Evolutionary conservation across 2,329 filamentous ascomycete genomes (phyloP).

Genomic region (Orbilia blumenaviensis): DNA sequence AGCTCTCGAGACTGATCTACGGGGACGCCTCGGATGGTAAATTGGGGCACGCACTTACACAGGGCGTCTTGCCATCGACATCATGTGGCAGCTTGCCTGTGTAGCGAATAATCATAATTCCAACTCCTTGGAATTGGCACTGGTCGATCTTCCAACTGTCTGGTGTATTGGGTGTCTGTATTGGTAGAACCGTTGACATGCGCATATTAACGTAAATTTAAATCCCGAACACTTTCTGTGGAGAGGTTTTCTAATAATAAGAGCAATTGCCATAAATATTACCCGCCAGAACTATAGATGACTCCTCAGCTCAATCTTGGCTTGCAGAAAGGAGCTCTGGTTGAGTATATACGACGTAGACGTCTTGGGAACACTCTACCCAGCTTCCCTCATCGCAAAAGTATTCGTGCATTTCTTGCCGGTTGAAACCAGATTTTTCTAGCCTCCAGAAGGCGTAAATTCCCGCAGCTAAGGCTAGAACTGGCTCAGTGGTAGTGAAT

Average conservation of each 20-base stretch:
- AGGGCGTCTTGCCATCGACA: neutral
- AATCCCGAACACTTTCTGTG: too few species aligned
- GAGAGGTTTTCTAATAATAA: too few species aligned
- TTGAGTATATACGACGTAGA: neutral
- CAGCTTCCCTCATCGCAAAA: too few species aligned
- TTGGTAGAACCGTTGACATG: neutral
- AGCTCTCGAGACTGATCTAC: slow-evolving; percentile 25
- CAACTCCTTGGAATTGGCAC: slow-evolving; percentile 34
- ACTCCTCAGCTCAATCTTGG: too few species aligned
- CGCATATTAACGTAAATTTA: neutral
- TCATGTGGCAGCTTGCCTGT: slow-evolving; percentile 21
- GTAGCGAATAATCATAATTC: slow-evolving; percentile 2
- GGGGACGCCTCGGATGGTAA: slow-evolving; percentile 31
- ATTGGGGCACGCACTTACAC: neutral
- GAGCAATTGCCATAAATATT: too few species aligned
- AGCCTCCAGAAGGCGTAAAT: neutral
- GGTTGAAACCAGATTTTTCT: slow-evolving; percentile 7
- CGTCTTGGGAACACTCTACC: neutral
- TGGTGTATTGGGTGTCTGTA: neutral
- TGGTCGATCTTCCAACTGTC: neutral
- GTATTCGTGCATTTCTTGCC: neutral
- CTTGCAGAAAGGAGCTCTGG: too few species aligned
- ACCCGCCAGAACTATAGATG: too few species aligned
- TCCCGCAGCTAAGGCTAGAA: neutral
- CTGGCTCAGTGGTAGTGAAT: neutral